Conservation (phyloP, 768 basidiomycete species). For the Hypholoma sublateritium region DNA sequence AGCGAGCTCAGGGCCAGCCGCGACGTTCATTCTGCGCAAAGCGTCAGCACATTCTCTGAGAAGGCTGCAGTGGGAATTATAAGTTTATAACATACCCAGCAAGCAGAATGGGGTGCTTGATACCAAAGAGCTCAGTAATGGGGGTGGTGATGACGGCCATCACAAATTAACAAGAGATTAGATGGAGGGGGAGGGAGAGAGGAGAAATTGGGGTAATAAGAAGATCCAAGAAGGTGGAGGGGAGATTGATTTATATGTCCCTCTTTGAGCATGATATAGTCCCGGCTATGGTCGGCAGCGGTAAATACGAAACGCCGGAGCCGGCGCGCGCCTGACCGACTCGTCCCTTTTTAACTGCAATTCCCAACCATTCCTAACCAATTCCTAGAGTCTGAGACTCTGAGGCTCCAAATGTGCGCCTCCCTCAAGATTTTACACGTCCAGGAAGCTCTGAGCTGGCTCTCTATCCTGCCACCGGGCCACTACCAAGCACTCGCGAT, state of each 20-base stretch:
- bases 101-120: constrained; percentile 85
- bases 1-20: constrained; percentile 74
- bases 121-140: constrained; percentile 86
- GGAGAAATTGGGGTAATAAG: constrained; percentile 3
- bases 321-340: background rate
- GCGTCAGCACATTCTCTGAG: background rate
- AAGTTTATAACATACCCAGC: constrained; percentile 51
- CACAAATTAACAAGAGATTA: constrained; percentile 2
- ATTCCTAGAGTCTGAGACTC: too few species aligned
- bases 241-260: constrained; percentile 16
- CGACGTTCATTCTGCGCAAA: constrained; percentile 41
- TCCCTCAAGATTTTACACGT: too few species aligned
- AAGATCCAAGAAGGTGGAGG: background rate
- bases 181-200: constrained; percentile 1
- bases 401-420: too few species aligned
- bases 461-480: too few species aligned
- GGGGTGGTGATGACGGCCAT: constrained; percentile 77
- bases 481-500: background rate
- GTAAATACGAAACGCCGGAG: background rate
- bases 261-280: constrained; percentile 9
- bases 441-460: too few species aligned
- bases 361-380: too few species aligned
- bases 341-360: too few species aligned
- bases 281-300: background rate
- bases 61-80: background rate